Evolutionary conservation across 169 alveolate genomes (phyloP).

Genomic region (Condylostoma magnum): DNA sequence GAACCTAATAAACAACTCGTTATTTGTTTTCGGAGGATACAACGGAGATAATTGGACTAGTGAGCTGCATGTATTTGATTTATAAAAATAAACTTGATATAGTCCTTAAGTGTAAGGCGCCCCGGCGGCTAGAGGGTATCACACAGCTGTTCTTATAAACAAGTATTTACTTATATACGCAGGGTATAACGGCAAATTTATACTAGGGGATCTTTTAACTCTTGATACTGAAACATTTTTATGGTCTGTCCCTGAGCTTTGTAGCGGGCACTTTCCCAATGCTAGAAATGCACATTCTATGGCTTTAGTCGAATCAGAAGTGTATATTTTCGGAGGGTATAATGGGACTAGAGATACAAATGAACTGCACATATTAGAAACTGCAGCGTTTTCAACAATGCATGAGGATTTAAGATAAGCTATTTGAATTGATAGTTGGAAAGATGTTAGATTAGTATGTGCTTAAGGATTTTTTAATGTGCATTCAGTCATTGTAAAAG

Average conservation of each 20-base stretch:
- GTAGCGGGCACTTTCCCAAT: conserved; percentile 28
- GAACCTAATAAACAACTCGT: not conserved
- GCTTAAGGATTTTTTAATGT: not conserved
- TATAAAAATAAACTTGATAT: not conserved
- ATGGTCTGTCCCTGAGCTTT: conserved; percentile 15
- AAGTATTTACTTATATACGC: conserved; percentile 23
- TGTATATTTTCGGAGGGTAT: conserved; percentile 29
- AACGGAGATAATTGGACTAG: conserved; percentile 27
- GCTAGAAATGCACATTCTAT: conserved; percentile 33
- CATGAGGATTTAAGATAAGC: conserved; percentile 28
- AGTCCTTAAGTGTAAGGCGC: conserved; percentile 13
- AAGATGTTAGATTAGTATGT: not conserved
- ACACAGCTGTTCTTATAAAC: not conserved
- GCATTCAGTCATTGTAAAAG: conserved; percentile 21
- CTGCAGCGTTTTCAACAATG: conserved; percentile 33
- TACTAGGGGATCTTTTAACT: conserved; percentile 27
- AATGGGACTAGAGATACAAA: conserved; percentile 30
- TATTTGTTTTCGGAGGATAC: conserved; percentile 27
- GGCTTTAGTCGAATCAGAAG: conserved; percentile 18
- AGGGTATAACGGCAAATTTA: conserved; percentile 23
- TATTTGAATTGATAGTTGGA: not conserved
- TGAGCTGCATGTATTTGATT: not conserved
- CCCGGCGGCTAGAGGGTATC: conserved; percentile 28
- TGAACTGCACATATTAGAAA: conserved; percentile 26
- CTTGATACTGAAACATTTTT: conserved; percentile 22